Base-by-base conservation (phyloP, 2,329 filamentous ascomycete species). In the Byssothecium circinans region DNA sequence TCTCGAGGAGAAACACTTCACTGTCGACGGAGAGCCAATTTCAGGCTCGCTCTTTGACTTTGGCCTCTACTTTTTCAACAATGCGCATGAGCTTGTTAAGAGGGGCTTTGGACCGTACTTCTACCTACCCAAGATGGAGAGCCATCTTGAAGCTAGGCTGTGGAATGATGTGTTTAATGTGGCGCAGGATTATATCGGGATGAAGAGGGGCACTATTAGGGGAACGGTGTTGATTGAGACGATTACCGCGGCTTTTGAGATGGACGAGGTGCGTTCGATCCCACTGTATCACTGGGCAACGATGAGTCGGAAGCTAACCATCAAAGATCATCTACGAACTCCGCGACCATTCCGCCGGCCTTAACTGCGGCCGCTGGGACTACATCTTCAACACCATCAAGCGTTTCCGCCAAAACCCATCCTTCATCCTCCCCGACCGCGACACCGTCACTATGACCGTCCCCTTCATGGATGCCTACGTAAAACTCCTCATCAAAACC, bases 311-410 rank as follows among this genome's bases (percentile, higher is more conserved):
- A 42, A 47, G 23, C 59, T 67, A 54, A 65, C 35, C 4, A 39
- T 8, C 6, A 4, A 47, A 79, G 84, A 97, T 99, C 75, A 97
- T 99, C 76, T 99, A 96, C 75, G 94, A 97, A 79, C 86, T 99
- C 60, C 88, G 94, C 52, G 92, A 97, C 70, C 94, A 99, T 80
- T 92, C 87, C 72, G 88, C 92, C 6, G 94, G 94, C 39, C 84
- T 99, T 67, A 99, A 99, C 84, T 97, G 94, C 75, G 94, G 94
- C 57, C 88, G 94, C 61, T 99, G 94, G 94, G 94, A 99, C 72
- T 99, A 99, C 81, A 97, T 99, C 77, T 99, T 99, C 82, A 94
- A 88, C 73, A 90, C 92, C 69, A 97, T 99, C 81, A 99, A 99
- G 83, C 96, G 95, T 75, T 96, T 97, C 87, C 89, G 94, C 70